Evolutionary conservation across 2,329 filamentous ascomycete genomes (phyloP).

Genomic region (Fusarium fracticaudum): DNA sequence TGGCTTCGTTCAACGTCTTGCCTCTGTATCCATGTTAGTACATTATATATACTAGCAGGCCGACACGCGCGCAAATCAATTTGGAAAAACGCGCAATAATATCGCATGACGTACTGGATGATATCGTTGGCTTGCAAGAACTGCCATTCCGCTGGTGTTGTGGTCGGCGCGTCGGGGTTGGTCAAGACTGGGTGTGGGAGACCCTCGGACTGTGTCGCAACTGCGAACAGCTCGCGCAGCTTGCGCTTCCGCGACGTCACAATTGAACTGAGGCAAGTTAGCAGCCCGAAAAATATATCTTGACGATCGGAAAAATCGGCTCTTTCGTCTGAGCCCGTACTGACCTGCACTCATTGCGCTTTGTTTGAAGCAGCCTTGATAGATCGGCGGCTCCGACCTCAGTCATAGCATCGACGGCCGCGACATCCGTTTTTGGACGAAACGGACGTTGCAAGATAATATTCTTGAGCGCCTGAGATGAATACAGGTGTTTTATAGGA

Average conservation of each 20-base stretch:
- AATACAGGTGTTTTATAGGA: slow-evolving; percentile 41
- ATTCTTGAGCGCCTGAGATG: slow-evolving; percentile 44
- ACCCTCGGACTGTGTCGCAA: slow-evolving; percentile 75
- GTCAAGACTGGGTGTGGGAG: slow-evolving; percentile 68
- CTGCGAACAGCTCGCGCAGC: slow-evolving; percentile 84
- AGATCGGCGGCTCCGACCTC: slow-evolving; percentile 74
- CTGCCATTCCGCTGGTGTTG: slow-evolving; percentile 61
- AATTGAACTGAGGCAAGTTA: slow-evolving; percentile 69
- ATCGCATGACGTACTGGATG: slow-evolving; percentile 61
- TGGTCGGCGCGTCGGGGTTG: slow-evolving; percentile 65
- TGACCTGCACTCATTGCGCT: slow-evolving; percentile 70
- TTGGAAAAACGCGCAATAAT: slow-evolving; percentile 27
- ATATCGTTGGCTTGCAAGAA: slow-evolving; percentile 68
- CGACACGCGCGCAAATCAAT: slow-evolving; percentile 29
- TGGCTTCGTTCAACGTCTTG: slow-evolving; percentile 60
- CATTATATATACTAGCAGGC: slow-evolving; percentile 12
- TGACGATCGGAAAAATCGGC: slow-evolving; percentile 60
- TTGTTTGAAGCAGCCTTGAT: slow-evolving; percentile 72
- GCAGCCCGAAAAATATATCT: slow-evolving; percentile 55
- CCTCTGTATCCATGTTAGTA: slow-evolving; percentile 46
- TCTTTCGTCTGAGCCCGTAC: slow-evolving; percentile 56
- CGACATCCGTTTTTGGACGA: slow-evolving; percentile 75
- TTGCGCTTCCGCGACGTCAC: slow-evolving; percentile 89
- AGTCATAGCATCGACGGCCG: slow-evolving; percentile 74
- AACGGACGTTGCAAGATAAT: slow-evolving; percentile 60